Base-by-base conservation (phyloP, 768 basidiomycete species). In the Cytidiella melzeri region DNA sequence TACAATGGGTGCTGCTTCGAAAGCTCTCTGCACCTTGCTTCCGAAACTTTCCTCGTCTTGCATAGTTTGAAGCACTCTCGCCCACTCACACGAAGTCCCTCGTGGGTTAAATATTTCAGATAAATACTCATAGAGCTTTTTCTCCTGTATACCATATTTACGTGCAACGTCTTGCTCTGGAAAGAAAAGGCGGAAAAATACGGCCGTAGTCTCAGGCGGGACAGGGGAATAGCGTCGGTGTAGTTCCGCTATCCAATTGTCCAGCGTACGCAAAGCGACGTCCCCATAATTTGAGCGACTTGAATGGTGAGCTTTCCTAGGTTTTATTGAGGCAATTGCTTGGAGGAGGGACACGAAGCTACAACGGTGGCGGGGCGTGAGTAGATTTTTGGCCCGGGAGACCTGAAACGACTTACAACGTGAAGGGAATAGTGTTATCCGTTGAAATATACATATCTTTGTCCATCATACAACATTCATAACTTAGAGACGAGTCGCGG, bases 121-220 rank as follows among this genome's bases (percentile, higher is more conserved):
- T 0, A 94, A 69, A 24, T 73, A 63, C 10, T 66, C 61, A 1
- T 75, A 73, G 18, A 94, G 72, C 27, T 67, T 73, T 12, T 70
- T 67, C 67, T 92, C 90, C 61, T 86, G 79, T 59, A 92, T 70
- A 27, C 80, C 79, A 57, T 84, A 94, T 62, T 80, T 80, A 20
- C 93, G 73, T 13, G 75, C 65, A 1, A 69, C 57, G 52, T 93
- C 89, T 49, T 90, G 81, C 52, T 93, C 83, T 0, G 93, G 92
- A 60, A 93, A 94, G n/a, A 95, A 68, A 4, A 92, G 65, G 5
- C 81, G 77, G 57, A 94, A 83, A 25, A 90, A 65, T 4, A 75
- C 73, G 12, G 73, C 69, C 7, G 82, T 79, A 0, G 80, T 82
- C 3, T 76, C 73, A 1, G 48, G 36, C 1, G 57, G 57, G 3